These are phyloP conservation scores for Syzygium malaccense DNA, from an alignment of 441 rosid species.

Conservation along the genomic window DNA sequence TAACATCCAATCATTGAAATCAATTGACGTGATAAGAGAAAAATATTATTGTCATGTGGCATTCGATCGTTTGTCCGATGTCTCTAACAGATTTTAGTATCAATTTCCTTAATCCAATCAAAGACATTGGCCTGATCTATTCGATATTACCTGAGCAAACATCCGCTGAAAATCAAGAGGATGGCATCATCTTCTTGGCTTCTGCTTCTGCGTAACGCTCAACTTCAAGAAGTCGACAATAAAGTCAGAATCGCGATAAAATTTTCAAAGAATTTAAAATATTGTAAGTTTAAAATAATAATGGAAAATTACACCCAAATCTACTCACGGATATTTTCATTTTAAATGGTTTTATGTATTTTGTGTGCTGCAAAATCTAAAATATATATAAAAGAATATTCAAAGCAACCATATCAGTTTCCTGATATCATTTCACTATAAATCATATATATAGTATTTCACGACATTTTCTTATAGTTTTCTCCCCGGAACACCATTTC, in stretches of 20 bases:
- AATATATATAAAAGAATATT: too few relatives aligned
- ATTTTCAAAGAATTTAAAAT: background rate
- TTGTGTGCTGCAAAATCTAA: too few relatives aligned
- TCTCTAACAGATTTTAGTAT: background rate
- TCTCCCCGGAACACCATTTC: background rate
- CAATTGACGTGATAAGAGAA: background rate
- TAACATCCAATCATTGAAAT: background rate
- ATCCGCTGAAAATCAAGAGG: background rate
- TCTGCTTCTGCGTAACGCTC: background rate
- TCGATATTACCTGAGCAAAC: background rate
- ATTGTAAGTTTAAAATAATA: too few relatives aligned
- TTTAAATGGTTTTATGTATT: too few relatives aligned
- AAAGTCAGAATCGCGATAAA: background rate
- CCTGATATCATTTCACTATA: background rate
- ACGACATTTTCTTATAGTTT: background rate
- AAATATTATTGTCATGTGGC: background rate
- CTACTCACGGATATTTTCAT: too few relatives aligned
- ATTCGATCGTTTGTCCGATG: background rate
- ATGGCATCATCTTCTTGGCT: background rate
- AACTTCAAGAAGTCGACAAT: background rate
- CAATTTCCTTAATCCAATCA: background rate
- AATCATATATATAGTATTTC: background rate
- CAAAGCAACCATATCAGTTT: too few relatives aligned
- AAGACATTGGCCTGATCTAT: background rate
- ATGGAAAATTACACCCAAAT: too few relatives aligned